Evolutionary conservation across 163 green algal genomes (phyloP).

Genomic region (Chloroidium sp.): DNA sequence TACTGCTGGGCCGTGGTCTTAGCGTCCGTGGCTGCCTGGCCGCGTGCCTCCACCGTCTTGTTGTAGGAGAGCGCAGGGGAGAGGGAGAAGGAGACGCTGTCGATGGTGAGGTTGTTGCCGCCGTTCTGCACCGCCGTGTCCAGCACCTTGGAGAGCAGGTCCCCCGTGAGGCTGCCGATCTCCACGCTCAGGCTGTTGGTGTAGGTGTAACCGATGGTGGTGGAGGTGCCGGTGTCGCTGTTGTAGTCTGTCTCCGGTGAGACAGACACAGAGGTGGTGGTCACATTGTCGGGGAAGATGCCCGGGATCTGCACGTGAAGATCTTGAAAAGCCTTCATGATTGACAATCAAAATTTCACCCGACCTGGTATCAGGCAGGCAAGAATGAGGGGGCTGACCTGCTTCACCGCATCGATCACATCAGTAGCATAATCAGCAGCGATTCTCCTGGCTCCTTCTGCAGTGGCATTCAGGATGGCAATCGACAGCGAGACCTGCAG

Average conservation of each 20-base stretch:
- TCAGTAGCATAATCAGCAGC: neutral
- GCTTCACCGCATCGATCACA: no score
- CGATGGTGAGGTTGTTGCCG: neutral
- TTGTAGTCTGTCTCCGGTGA: neutral
- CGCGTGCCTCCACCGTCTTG: neutral
- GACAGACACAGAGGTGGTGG: neutral
- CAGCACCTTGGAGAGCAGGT: neutral
- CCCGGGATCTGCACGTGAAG: neutral
- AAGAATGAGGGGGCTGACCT: no score
- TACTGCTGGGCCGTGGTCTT: neutral
- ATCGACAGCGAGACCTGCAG: neutral
- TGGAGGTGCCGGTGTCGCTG: neutral
- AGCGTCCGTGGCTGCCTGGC: neutral
- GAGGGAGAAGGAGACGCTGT: neutral
- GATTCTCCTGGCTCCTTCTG: neutral
- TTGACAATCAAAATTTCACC: no score
- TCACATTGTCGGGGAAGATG: neutral
- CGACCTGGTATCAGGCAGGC: no score
- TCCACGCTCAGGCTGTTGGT: neutral
- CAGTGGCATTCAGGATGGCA: neutral
- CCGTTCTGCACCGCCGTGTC: neutral
- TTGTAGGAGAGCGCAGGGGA: neutral
- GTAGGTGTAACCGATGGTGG: neutral
- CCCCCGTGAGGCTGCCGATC: no score
- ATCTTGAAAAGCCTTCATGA: no score